These are phyloP conservation scores for Diutina neorugosa DNA, from an alignment of 1,139 yeast genomes.

Conservation along the genomic window DNA sequence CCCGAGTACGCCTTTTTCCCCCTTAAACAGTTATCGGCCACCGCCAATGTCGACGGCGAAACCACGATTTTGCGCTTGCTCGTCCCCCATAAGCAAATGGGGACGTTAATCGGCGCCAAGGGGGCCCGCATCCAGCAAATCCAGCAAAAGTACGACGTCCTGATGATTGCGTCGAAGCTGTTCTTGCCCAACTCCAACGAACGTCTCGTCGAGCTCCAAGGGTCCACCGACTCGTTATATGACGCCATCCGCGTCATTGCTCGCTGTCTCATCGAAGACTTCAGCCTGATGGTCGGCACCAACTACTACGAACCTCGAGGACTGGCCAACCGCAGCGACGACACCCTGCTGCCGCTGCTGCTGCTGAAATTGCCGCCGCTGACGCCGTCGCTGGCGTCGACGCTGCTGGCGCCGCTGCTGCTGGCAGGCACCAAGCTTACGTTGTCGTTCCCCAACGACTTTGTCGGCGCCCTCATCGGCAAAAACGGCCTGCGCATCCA, in stretches of 20 bases:
- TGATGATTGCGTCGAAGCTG: slow-evolving; percentile 83
- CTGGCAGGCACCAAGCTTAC: slow-evolving; percentile 4
- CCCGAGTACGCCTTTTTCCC: slow-evolving; percentile 42
- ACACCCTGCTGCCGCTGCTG: background rate
- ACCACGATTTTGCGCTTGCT: slow-evolving; percentile 56
- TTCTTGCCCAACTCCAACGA: slow-evolving; percentile 78
- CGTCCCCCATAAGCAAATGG: slow-evolving; percentile 81
- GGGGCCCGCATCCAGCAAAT: slow-evolving; percentile 75
- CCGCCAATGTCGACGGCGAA: slow-evolving; percentile 38
- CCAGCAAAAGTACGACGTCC: slow-evolving; percentile 57
- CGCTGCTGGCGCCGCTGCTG: background rate
- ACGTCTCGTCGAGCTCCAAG: slow-evolving; percentile 82
- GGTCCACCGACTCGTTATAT: slow-evolving; percentile 53
- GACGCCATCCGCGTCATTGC: slow-evolving; percentile 51
- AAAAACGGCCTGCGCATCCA: slow-evolving; percentile 79
- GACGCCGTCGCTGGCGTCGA: slow-evolving; percentile 11
- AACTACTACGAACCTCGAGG: slow-evolving; percentile 51
- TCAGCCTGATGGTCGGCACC: slow-evolving; percentile 49
- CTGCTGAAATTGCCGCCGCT: background rate
- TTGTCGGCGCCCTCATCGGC: slow-evolving; percentile 88
- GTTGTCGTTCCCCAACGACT: slow-evolving; percentile 53
- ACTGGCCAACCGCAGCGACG: background rate
- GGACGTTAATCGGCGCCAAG: slow-evolving; percentile 78
- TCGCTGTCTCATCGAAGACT: slow-evolving; percentile 55
- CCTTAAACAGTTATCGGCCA: slow-evolving; percentile 43